These are phyloP conservation scores for Apophysomyces sp. DNA, from an alignment of 371 early-diverging fungal genomes.

Conservation along the genomic window DNA sequence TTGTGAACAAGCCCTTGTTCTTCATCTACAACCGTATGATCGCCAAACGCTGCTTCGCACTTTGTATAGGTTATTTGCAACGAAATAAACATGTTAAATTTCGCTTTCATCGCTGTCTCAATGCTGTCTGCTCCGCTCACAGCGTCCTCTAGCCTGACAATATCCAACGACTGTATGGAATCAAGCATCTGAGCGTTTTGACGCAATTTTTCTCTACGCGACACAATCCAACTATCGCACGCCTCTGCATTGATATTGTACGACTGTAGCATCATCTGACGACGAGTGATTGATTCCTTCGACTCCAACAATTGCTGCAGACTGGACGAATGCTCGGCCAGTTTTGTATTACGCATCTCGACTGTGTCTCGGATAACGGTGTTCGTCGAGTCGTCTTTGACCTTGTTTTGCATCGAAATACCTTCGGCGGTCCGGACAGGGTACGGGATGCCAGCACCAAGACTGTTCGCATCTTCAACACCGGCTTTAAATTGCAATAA, in stretches of 20 bases:
- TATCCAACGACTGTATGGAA: conserved; percentile 16
- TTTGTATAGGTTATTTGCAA: conserved; percentile 15
- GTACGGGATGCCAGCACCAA: conserved; percentile 10
- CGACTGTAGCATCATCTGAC: conserved; percentile 26
- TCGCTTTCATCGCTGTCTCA: conserved; percentile 15
- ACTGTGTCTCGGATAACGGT: conserved; percentile 38
- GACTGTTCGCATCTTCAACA: conserved; percentile 3
- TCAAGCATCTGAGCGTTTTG: conserved; percentile 18
- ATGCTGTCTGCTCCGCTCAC: conserved; percentile 36
- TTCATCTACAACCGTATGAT: background rate
- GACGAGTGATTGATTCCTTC: conserved; percentile 34
- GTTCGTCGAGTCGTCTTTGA: conserved; percentile 37
- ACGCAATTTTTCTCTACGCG: conserved; percentile 19
- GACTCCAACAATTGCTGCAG: conserved; percentile 28
- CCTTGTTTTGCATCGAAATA: conserved; percentile 22
- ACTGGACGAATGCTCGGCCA: conserved; percentile 29
- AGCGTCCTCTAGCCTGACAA: conserved; percentile 29
- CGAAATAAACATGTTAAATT: conserved; percentile 8
- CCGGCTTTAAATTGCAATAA: conserved; percentile 17
- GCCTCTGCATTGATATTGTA: conserved; percentile 29
- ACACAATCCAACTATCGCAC: conserved; percentile 32
- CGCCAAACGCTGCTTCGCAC: conserved; percentile 16
- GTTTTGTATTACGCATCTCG: conserved; percentile 15
- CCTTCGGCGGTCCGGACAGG: conserved; percentile 29
- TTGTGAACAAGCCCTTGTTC: conserved; percentile 10